Evolutionary conservation across 2,329 filamentous ascomycete species (phyloP).

Genomic region (Pseudohalonectria lignicola): DNA sequence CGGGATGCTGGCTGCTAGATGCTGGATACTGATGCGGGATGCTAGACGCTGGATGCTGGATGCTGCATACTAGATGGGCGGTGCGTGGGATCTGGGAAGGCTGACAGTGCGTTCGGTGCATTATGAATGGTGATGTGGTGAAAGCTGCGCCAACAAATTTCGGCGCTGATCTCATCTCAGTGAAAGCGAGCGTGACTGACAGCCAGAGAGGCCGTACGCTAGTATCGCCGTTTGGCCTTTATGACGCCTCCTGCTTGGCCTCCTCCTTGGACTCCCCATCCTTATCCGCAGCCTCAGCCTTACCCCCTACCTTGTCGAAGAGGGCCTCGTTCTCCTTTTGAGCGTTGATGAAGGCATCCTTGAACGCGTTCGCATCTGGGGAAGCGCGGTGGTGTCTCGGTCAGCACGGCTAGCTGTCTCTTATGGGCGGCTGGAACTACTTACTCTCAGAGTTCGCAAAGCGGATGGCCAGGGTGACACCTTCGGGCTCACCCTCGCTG

Average conservation of each 20-base stretch:
- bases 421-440: constrained; percentile 20
- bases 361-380: constrained; percentile 89
- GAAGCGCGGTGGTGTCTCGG: not conserved
- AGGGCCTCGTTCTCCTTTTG: constrained; percentile 91
- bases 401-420: not conserved
- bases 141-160: no score
- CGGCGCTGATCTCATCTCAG: no score
- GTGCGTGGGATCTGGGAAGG: no score
- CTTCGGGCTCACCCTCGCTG: constrained; percentile 94
- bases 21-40: no score
- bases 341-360: constrained; percentile 93
- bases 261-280: constrained; percentile 14
- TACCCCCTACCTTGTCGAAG: constrained; percentile 44
- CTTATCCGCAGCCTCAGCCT: constrained; percentile 13
- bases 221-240: constrained; percentile 1
- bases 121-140: no score
- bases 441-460: constrained; percentile 96
- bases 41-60: no score
- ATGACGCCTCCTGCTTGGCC: constrained; percentile 13
- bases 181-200: no score
- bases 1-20: no score
- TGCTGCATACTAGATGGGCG: no score
- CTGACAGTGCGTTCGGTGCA: no score
- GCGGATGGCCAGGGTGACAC: constrained; percentile 89
- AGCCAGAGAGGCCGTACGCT: no score